A percentile compares a stretch with the other conserved stretches of the same genome.
Evolutionary conservation across 106 monocot genomes (phyloP).

Genomic region (Dendrobium huoshanense): DNA sequence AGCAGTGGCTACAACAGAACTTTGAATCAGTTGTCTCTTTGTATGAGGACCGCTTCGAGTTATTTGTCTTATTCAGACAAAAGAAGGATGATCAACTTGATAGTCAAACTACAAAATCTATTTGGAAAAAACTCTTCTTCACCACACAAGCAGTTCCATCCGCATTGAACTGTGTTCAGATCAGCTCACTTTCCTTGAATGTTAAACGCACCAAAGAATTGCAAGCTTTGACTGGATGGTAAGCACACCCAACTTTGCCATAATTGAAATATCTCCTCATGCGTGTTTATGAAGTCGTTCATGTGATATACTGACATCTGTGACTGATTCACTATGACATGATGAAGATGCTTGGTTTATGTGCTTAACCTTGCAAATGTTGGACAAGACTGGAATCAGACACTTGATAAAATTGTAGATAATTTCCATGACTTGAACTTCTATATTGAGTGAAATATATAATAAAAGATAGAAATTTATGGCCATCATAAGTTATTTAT

Average conservation of each 20-base stretch:
- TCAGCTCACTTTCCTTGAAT: conserved; percentile 42
- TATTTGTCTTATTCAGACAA: conserved; percentile 46
- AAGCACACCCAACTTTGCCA: neutral
- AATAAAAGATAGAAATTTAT: neutral
- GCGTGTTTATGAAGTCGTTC: neutral
- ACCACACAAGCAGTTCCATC: conserved; percentile 17
- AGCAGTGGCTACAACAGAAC: conserved; percentile 67
- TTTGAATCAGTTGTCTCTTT: conserved; percentile 81
- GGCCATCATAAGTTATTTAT: neutral
- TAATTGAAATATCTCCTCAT: neutral
- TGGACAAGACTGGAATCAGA: neutral
- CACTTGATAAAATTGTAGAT: neutral
- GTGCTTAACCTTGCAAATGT: neutral
- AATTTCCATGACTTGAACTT: neutral
- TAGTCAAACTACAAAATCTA: conserved; percentile 16
- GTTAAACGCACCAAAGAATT: conserved; percentile 83
- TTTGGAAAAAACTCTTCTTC: conserved; percentile 56
- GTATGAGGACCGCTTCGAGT: conserved; percentile 83
- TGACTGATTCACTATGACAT: neutral
- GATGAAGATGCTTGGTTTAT: neutral
- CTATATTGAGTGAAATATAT: neutral
- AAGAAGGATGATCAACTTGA: conserved; percentile 15
- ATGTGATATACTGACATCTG: neutral
- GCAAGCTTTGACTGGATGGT: conserved; percentile 87
- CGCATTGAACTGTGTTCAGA: conserved; percentile 29